A percentile compares a stretch with the other conserved stretches of the same genome.
These are phyloP conservation scores for Solanum habrochaites DNA, from an alignment of 257 asterid genomes.

Conservation along the genomic window DNA sequence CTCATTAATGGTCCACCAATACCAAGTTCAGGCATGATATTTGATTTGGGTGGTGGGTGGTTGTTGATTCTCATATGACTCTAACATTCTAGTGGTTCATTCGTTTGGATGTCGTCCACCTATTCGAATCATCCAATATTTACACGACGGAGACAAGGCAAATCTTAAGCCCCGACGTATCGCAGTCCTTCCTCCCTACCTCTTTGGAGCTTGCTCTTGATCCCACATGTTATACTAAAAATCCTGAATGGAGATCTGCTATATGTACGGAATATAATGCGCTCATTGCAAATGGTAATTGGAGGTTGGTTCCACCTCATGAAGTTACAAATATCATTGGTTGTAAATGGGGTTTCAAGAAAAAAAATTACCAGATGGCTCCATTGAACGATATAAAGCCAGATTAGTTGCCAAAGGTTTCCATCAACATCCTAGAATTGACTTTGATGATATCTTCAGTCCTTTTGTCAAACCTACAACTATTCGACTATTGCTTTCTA, in stretches of 20 bases:
- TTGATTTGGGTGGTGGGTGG: neutral
- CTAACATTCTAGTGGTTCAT: neutral
- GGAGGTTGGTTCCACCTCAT: no score
- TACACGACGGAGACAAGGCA: neutral
- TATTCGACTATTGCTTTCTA: no score
- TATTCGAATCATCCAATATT: neutral
- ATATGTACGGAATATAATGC: neutral
- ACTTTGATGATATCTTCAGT: no score
- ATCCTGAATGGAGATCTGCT: neutral
- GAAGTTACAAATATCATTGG: no score
- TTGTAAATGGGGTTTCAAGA: no score
- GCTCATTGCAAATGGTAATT: no score
- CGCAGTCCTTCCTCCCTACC: neutral
- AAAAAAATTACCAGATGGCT: no score
- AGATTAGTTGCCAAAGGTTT: no score
- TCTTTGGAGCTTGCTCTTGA: neutral
- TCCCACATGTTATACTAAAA: neutral
- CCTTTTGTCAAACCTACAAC: no score
- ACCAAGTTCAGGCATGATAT: neutral
- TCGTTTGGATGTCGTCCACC: neutral
- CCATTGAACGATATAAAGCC: no score
- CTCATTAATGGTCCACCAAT: neutral
- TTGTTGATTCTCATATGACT: neutral
- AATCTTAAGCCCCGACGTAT: neutral
- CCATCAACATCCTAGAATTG: no score